These are phyloP conservation scores for Cymbidium sinense DNA, from an alignment of 106 monocot genomes.

Conservation along the genomic window DNA sequence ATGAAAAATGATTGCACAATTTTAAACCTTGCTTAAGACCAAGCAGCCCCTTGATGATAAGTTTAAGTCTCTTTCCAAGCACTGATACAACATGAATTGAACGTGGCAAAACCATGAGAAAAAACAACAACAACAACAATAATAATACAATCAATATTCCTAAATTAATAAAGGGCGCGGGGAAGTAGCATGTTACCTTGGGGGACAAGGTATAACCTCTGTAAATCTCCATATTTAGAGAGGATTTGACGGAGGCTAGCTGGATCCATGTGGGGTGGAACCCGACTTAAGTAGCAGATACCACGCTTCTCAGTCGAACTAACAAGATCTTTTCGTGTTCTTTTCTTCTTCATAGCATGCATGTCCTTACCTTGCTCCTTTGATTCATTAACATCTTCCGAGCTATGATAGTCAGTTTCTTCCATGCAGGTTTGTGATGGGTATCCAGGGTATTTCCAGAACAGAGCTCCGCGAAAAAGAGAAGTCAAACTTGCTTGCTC, in stretches of 20 bases:
- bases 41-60: background rate
- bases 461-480: background rate
- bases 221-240: conserved; percentile 62
- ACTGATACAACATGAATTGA: background rate
- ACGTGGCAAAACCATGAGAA: too few relatives aligned
- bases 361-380: background rate
- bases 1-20: too few relatives aligned
- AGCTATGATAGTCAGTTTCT: background rate
- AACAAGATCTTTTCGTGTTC: background rate
- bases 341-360: background rate
- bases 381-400: background rate
- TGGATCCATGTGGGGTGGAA: conserved; percentile 86
- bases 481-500: too few relatives aligned
- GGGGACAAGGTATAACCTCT: conserved; percentile 67
- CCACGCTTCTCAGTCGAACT: conserved; percentile 39
- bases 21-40: too few relatives aligned
- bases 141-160: background rate
- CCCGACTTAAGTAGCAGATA: conserved; percentile 83
- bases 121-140: background rate
- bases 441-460: background rate
- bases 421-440: background rate
- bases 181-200: conserved; percentile 38
- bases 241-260: conserved; percentile 74
- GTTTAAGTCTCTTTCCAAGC: background rate
- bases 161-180: background rate